A percentile compares a stretch with the other conserved stretches of the same genome.
Evolutionary conservation across 805 yeast genomes (phyloP).

Genomic region (Saccharomycopsis oosterbeekiorum): DNA sequence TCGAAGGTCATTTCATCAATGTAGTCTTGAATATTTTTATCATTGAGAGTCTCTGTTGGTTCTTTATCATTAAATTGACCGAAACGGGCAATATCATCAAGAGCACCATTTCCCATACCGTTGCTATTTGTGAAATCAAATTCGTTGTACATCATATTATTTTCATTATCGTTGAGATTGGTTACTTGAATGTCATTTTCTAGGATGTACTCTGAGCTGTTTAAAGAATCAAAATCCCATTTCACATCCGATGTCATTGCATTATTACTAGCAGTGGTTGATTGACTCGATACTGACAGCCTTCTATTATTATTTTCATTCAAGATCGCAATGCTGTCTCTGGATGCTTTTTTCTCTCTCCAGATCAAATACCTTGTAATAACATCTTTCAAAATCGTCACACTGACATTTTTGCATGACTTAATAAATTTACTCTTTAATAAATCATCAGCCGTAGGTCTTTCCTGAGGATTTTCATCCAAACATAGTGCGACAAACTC

Average conservation of each 20-base stretch:
- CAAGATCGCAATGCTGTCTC: conserved; percentile 37
- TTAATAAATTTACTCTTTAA: conserved; percentile 65
- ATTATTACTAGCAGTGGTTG: conserved; percentile 18
- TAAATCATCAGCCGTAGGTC: conserved; percentile 82
- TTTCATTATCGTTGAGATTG: not conserved
- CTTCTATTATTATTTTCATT: conserved; percentile 21
- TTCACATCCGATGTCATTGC: conserved; percentile 37
- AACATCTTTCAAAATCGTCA: conserved; percentile 57
- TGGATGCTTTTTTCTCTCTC: conserved; percentile 56
- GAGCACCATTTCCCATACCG: not conserved
- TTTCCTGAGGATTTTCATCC: conserved; percentile 85
- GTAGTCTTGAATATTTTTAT: not conserved
- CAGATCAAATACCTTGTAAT: conserved; percentile 63
- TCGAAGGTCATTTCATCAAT: conserved; percentile 15
- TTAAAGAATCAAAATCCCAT: conserved; percentile 86
- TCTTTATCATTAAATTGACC: conserved; percentile 14
- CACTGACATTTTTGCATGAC: conserved; percentile 49
- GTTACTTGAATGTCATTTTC: conserved; percentile 50
- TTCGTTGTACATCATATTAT: not conserved
- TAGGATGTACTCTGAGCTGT: conserved; percentile 61
- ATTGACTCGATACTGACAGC: conserved; percentile 2
- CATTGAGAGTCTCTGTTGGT: conserved; percentile 10
- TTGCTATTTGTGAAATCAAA: not conserved
- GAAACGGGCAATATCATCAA: not conserved
- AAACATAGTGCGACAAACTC: conserved; percentile 86